Evolutionary conservation across 2,329 filamentous ascomycete species (phyloP), one percentile per base, ranked within the genome.

Genomic region (Talaromyces sp.): DNA sequence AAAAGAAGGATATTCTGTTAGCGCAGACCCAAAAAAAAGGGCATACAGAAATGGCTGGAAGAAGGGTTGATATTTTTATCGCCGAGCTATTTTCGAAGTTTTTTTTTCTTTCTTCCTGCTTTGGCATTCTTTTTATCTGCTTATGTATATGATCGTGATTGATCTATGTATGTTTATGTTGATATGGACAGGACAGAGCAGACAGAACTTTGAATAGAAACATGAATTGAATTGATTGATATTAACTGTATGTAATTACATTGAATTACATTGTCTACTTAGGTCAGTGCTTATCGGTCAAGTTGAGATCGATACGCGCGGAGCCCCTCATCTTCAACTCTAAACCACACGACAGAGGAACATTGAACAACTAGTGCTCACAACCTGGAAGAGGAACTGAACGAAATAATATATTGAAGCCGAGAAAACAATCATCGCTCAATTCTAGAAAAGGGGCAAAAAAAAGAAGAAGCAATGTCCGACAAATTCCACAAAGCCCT

Each of bases 401-500:
- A 46, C n/a, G 19, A 21, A 4, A 21, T 9, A 21, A 24, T 4
- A 21, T 21, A 8, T 46, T 7, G 19, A 46, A 19, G 2, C 43
- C 11, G 6, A 24, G 43, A 11, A 46, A 46, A 24, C 10, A 19
- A 11, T 3, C n/a, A 46, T 46, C 13, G 0, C 3, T 21, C 17
- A 43, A 11, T 19, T 6, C 38, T 8, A 8, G 17, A 19, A 46
- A 46, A 14, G 10, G 17, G n/a, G 26, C 6, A 24, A 13, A 24
- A 46, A 1, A 11, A 19, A 13, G 24, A 24, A 14, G 91, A 66
- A 81, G 56, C 52, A 65, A 76, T 75, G 73, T 65, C 69, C 41
- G 56, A 61, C n/a, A 69, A 67, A 63, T 76, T 71, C 60, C 65
- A 73, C 17, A 66, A 66, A 58, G 89, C 88, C 27, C 78, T 92